Conservation (phyloP, 2,329 filamentous ascomycete species). For the Alternaria brassicae region DNA sequence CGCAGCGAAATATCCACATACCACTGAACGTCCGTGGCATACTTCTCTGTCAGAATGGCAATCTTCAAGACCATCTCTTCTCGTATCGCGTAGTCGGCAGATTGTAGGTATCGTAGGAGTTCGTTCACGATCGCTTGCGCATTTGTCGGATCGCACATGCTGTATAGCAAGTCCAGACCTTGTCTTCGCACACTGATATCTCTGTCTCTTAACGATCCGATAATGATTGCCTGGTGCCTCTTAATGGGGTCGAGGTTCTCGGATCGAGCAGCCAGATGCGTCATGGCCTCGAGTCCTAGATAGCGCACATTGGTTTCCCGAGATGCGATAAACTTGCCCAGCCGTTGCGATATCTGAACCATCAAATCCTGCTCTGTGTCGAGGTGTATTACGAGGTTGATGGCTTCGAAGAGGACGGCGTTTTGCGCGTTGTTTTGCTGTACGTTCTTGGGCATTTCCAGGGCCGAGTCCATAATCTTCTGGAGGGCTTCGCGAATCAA, state of each 20-base stretch:
- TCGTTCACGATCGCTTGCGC: slow-evolving; percentile 92
- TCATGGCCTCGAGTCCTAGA: slow-evolving; percentile 95
- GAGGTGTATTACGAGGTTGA: slow-evolving; percentile 96
- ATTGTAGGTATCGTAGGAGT: slow-evolving; percentile 91
- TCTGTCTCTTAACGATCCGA: slow-evolving; percentile 90
- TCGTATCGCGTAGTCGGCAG: slow-evolving; percentile 94
- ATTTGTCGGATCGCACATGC: slow-evolving; percentile 98
- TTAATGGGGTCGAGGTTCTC: slow-evolving; percentile 98
- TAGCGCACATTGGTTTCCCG: slow-evolving; percentile 97
- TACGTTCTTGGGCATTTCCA: slow-evolving; percentile 96
- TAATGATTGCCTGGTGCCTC: slow-evolving; percentile 94
- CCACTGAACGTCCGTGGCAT: slow-evolving; percentile 98
- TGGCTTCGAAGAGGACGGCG: slow-evolving; percentile 95
- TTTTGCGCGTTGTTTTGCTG: slow-evolving; percentile 99
- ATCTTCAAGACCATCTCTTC: slow-evolving; percentile 99
- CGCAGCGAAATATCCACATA: slow-evolving; percentile 97
- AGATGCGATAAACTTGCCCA: slow-evolving; percentile 96
- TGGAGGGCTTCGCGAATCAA: slow-evolving; percentile 92
- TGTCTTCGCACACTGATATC: slow-evolving; percentile 98
- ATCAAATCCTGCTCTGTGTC: slow-evolving; percentile 94
- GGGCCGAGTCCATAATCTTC: slow-evolving; percentile 86
- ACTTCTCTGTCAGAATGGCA: slow-evolving; percentile 97
- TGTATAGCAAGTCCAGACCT: slow-evolving; percentile 94
- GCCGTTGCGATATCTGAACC: slow-evolving; percentile 89
- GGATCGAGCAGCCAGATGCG: slow-evolving; percentile 89